Evolutionary conservation across 495 filamentous ascomycete species (phyloP).

Genomic region (Hypoxylon trugodes): DNA sequence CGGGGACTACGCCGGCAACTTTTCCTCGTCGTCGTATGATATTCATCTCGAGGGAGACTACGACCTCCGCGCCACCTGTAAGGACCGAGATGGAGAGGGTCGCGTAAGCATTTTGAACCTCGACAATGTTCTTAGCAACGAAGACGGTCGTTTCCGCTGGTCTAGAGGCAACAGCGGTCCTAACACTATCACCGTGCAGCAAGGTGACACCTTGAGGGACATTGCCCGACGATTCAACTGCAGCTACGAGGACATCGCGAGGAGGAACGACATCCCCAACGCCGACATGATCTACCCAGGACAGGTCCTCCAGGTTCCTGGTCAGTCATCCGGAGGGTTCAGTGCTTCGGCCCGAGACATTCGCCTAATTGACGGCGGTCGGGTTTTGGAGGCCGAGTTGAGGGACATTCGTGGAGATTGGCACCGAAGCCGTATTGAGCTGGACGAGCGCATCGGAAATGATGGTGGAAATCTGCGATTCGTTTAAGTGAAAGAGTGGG

Average conservation of each 20-base stretch:
- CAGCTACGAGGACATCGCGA: conserved; percentile 44
- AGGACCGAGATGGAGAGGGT: conserved; percentile 39
- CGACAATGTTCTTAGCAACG: conserved; percentile 45
- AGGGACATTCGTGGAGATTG: conserved; percentile 44
- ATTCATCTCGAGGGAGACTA: conserved; percentile 48
- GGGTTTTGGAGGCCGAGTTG: conserved; percentile 52
- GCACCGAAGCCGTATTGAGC: conserved; percentile 44
- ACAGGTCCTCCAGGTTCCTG: conserved; percentile 42
- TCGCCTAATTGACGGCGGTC: conserved; percentile 48
- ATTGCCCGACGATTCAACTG: conserved; percentile 39
- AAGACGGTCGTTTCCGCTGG: conserved; percentile 48
- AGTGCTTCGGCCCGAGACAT: conserved; percentile 49
- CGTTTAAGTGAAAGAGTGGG: no score
- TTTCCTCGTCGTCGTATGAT: conserved; percentile 44
- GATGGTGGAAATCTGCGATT: conserved; percentile 47
- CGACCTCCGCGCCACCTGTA: conserved; percentile 45
- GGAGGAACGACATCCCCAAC: conserved; percentile 43
- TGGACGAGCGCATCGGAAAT: conserved; percentile 56
- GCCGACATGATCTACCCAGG: conserved; percentile 52
- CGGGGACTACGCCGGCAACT: conserved; percentile 42
- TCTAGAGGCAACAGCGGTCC: conserved; percentile 8
- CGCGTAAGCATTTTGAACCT: conserved; percentile 45
- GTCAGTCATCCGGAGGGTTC: conserved; percentile 53
- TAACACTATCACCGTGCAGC: conserved; percentile 41
- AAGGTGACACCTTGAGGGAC: conserved; percentile 46